Conservation (phyloP, 768 basidiomycete species). For the Auricularia sp. region DNA sequence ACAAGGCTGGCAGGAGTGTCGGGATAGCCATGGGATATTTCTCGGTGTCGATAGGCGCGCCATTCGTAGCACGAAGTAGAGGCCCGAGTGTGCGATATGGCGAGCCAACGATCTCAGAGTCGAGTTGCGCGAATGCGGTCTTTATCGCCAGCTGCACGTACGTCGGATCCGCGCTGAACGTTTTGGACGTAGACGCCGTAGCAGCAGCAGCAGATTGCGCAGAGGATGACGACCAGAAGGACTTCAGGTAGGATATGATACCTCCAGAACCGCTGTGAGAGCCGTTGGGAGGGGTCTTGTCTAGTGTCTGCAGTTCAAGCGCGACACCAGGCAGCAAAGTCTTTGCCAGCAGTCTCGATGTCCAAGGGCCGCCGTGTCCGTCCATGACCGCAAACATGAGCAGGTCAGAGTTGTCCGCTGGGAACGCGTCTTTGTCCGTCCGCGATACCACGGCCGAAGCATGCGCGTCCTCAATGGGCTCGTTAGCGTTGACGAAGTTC, state of each 20-base stretch:
- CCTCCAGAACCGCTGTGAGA: slow-evolving; percentile 4
- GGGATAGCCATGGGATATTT: slow-evolving; percentile 56
- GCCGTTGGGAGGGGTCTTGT: slow-evolving; percentile 19
- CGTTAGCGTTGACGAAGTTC: slow-evolving; percentile 73
- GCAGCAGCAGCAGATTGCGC: neutral
- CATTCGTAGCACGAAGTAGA: slow-evolving; percentile 38
- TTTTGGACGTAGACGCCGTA: slow-evolving; percentile 10
- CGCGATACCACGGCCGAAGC: slow-evolving; percentile 49
- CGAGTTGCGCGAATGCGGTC: slow-evolving; percentile 71
- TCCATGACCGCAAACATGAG: slow-evolving; percentile 87
- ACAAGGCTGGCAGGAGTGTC: slow-evolving; percentile 74
- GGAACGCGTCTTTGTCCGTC: slow-evolving; percentile 24
- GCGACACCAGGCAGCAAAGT: slow-evolving; percentile 78
- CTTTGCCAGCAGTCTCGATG: slow-evolving; percentile 61
- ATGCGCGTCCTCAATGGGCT: slow-evolving; percentile 85
- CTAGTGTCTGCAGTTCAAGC: slow-evolving; percentile 55
- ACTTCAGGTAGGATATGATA: slow-evolving; percentile 9
- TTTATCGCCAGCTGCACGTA: slow-evolving; percentile 58
- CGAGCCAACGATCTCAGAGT: slow-evolving; percentile 69
- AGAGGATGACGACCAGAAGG: slow-evolving; percentile 26
- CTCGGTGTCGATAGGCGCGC: slow-evolving; percentile 52
- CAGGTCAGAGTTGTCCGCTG: slow-evolving; percentile 61
- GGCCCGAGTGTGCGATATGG: slow-evolving; percentile 64
- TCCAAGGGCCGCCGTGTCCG: slow-evolving; percentile 26
- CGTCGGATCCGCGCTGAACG: slow-evolving; percentile 37